These are phyloP conservation scores for Hymenoscyphus fraxineus DNA, from an alignment of 2,329 filamentous ascomycete genomes.

Conservation along the genomic window DNA sequence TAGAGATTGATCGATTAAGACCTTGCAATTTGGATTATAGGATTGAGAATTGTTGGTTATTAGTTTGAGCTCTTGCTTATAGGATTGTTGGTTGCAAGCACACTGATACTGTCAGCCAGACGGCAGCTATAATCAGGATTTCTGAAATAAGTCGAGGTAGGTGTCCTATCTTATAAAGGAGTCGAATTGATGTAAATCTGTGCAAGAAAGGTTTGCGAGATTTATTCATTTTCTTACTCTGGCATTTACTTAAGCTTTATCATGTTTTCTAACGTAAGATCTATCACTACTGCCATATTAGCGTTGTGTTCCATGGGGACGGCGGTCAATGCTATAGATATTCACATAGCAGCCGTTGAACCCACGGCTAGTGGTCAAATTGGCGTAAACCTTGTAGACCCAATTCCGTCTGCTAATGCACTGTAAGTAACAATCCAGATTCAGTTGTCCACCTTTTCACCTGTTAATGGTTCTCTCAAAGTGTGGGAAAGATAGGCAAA, in stretches of 20 bases:
- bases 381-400: background rate
- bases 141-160: background rate
- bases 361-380: background rate
- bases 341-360: background rate
- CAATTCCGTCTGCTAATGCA: background rate
- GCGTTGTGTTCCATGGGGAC: background rate
- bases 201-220: background rate
- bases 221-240: background rate
- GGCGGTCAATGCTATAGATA: background rate
- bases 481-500: constrained; percentile 1
- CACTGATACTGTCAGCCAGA: no score
- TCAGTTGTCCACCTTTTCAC: background rate
- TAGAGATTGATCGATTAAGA: no score
- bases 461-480: background rate
- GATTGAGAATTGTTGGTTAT: background rate
- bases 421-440: background rate
- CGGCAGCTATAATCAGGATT: background rate
- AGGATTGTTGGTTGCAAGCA: background rate
- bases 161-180: background rate
- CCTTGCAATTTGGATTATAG: no score
- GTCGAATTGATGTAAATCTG: background rate
- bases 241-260: background rate
- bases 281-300: background rate
- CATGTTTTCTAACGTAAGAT: background rate
- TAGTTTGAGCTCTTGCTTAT: background rate